A percentile compares a stretch with the other conserved stretches of the same genome.
phyloP scores from a whole-genome alignment of 2,329 filamentous ascomycete species.

The Xylariaceae sp. region DNA sequence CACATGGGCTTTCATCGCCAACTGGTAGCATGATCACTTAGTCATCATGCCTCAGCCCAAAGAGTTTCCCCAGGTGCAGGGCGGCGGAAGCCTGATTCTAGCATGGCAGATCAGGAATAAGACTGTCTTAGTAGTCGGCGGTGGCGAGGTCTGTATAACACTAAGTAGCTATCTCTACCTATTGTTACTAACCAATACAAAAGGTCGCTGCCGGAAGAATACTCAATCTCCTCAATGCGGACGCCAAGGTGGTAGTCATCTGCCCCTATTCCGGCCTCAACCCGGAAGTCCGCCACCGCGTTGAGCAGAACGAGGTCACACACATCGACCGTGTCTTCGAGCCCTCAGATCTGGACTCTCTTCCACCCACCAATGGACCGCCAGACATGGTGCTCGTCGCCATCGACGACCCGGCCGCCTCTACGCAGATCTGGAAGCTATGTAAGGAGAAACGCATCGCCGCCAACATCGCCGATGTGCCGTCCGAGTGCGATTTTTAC shows the following conservation, averaged over 20 bases:
- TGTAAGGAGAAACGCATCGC: constrained; percentile 82
- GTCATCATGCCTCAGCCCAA: constrained; percentile 10
- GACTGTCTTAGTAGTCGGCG: constrained; percentile 85
- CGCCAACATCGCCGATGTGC: constrained; percentile 96
- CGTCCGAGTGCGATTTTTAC: constrained; percentile 96
- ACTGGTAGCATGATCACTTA: constrained; percentile 7
- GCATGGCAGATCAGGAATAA: constrained; percentile 94
- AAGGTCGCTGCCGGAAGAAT: constrained; percentile 95
- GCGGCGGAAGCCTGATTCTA: constrained; percentile 87
- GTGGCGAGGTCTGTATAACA: constrained; percentile 71
- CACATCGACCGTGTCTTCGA: constrained; percentile 83
- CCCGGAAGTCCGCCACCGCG: constrained; percentile 79
- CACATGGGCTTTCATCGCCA: background rate
- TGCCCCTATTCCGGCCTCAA: constrained; percentile 78
- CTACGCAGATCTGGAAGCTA: constrained; percentile 84
- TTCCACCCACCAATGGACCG: constrained; percentile 25
- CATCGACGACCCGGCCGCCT: constrained; percentile 90
- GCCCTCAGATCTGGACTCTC: constrained; percentile 76
- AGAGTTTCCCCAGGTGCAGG: constrained; percentile 75
- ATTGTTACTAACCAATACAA: constrained; percentile 10
- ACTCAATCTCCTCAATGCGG: constrained; percentile 84
- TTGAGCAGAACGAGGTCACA: constrained; percentile 69
- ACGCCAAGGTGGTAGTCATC: constrained; percentile 83
- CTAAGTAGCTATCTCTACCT: background rate
- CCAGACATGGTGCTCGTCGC: constrained; percentile 86